A percentile compares a stretch with the other conserved stretches of the same genome.
These are phyloP conservation scores for Fusarium domesticum DNA, from an alignment of 2,329 filamentous ascomycete genomes.

Conservation along the genomic window DNA sequence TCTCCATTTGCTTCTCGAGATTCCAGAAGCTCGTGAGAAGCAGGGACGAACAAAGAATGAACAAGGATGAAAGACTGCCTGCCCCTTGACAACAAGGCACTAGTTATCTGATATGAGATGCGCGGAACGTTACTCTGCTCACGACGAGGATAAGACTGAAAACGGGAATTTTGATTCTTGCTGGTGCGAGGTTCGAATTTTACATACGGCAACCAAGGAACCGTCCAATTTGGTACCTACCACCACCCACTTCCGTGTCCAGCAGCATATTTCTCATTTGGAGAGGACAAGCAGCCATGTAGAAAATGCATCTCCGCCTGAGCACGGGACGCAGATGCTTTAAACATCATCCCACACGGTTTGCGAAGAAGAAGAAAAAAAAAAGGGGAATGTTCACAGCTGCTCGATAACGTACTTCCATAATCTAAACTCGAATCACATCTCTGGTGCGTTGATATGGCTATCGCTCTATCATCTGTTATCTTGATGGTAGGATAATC, in stretches of 20 bases:
- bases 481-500: background rate
- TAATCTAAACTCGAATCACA: too few relatives aligned
- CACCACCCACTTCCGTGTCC: slow-evolving; percentile 11
- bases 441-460: slow-evolving; percentile 1
- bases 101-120: background rate
- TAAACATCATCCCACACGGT: slow-evolving; percentile 18
- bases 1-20: too few relatives aligned
- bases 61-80: background rate
- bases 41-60: background rate
- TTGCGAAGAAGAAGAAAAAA: background rate
- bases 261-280: too few relatives aligned
- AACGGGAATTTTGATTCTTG: background rate
- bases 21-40: background rate
- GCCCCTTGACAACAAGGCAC: background rate
- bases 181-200: background rate
- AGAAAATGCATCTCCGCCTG: background rate
- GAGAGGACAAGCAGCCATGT: slow-evolving; percentile 1
- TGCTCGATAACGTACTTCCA: background rate
- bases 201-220: background rate
- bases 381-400: background rate
- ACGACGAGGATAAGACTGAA: background rate
- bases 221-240: slow-evolving; percentile 1
- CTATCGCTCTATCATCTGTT: background rate
- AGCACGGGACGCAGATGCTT: slow-evolving; percentile 17
- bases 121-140: background rate